phyloP scores from a whole-genome alignment of 2,329 filamentous ascomycete genomes.

The Corinectria fuckeliana region DNA sequence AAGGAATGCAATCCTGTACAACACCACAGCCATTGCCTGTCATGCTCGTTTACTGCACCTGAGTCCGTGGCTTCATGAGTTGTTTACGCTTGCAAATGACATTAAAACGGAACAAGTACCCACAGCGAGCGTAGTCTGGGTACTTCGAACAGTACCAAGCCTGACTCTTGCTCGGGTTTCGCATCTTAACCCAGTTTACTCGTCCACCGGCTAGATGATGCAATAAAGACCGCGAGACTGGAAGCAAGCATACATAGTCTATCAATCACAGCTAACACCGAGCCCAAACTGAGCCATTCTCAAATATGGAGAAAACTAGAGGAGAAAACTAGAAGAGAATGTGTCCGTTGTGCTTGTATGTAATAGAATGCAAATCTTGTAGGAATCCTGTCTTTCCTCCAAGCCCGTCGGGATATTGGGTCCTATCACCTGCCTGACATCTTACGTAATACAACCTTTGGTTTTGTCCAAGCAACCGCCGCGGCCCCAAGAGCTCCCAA shows the following conservation, averaged over 20 bases:
- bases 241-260: not conserved
- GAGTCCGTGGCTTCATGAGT: no score
- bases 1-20: slow-evolving; percentile 33
- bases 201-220: no score
- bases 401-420: slow-evolving; percentile 15
- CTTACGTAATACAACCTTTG: slow-evolving; percentile 27
- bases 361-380: slow-evolving; percentile 29
- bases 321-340: no score
- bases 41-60: no score
- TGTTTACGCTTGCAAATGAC: no score
- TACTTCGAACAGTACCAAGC: no score
- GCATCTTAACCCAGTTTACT: not conserved
- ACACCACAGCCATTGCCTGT: slow-evolving; percentile 24
- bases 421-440: slow-evolving; percentile 19
- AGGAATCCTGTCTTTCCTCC: slow-evolving; percentile 24
- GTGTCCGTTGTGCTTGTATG: slow-evolving; percentile 21
- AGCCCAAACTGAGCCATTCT: not conserved
- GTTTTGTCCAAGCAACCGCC: slow-evolving; percentile 20
- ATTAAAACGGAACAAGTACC: not conserved
- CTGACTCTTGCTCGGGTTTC: no score
- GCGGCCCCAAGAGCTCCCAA: slow-evolving; percentile 13
- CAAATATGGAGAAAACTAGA: not conserved
- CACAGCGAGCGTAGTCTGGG: not conserved
- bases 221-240: not conserved
- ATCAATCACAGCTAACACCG: not conserved